Evolutionary conservation across 2,329 filamentous ascomycete species (phyloP).

Genomic region (Monosporascus sp.): DNA sequence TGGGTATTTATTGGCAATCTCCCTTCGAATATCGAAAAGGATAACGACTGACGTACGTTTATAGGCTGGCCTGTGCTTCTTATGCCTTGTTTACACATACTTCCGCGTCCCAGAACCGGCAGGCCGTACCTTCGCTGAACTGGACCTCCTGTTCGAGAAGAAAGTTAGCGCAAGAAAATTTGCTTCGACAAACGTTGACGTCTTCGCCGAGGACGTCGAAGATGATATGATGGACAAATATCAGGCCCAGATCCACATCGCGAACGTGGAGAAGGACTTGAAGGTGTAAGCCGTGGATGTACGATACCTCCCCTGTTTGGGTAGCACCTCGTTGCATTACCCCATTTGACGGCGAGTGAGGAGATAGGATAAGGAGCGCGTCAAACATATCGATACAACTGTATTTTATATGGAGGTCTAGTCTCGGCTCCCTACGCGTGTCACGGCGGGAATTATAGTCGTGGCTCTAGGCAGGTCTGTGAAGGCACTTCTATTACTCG

Average conservation of each 20-base stretch:
- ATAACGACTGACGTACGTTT: conserved; percentile 7
- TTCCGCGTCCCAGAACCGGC: conserved; percentile 77
- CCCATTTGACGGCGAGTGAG: too few species aligned
- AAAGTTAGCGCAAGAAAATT: conserved; percentile 70
- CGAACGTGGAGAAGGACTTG: conserved; percentile 22
- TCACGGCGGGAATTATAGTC: too few species aligned
- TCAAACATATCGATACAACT: too few species aligned
- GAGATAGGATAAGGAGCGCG: too few species aligned
- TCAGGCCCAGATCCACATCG: conserved; percentile 33
- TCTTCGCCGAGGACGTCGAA: conserved; percentile 49
- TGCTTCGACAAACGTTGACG: conserved; percentile 51
- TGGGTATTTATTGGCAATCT: conserved; percentile 47
- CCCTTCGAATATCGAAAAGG: background rate
- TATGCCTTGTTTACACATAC: conserved; percentile 76
- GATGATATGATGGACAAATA: conserved; percentile 44
- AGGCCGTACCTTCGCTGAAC: conserved; percentile 78
- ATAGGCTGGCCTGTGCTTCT: conserved; percentile 68
- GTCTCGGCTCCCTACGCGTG: too few species aligned
- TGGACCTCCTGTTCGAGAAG: conserved; percentile 79
- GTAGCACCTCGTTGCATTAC: background rate
- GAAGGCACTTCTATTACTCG: too few species aligned
- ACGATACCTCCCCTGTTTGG: background rate
- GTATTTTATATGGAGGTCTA: too few species aligned
- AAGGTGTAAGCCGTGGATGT: background rate
- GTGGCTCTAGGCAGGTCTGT: too few species aligned